Evolutionary conservation across 306 rosid species (phyloP).

Genomic region (Sindora glabra): DNA sequence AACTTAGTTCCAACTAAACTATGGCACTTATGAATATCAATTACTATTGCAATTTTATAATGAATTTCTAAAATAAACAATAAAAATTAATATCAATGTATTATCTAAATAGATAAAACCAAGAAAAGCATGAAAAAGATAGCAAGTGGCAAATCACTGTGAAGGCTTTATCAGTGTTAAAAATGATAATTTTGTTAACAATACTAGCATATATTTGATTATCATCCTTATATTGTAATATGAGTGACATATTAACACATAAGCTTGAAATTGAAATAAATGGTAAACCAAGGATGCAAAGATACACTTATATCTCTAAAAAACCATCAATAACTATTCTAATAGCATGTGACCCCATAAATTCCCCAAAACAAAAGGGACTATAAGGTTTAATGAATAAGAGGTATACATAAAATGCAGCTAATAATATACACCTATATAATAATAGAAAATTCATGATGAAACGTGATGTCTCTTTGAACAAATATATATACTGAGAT

Average conservation of each 20-base stretch:
- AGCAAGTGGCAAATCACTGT: conserved; percentile 41
- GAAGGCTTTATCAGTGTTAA: conserved; percentile 85
- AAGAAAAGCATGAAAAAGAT: conserved; percentile 4
- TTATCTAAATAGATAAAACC: conserved; percentile 15
- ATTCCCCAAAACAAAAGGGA: conserved; percentile 66
- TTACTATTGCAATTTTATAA: conserved; percentile 72
- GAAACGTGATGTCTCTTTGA: background rate
- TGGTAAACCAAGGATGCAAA: background rate
- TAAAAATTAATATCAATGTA: conserved; percentile 18
- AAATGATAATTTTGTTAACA: conserved; percentile 74
- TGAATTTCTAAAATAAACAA: conserved; percentile 88
- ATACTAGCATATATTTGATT: conserved; percentile 34
- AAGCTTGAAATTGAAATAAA: background rate
- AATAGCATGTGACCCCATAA: conserved; percentile 42
- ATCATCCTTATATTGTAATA: conserved; percentile 48
- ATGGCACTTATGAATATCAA: conserved; percentile 81
- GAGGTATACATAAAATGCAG: conserved; percentile 66
- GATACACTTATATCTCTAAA: conserved; percentile 53
- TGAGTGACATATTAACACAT: conserved; percentile 17
- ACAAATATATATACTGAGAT: background rate
- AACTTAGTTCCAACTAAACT: conserved; percentile 76
- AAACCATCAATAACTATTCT: conserved; percentile 88
- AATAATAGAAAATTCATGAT: conserved; percentile 14
- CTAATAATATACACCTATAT: conserved; percentile 81
- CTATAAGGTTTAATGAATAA: conserved; percentile 48